Evolutionary conservation across 768 basidiomycete species (phyloP).

Genomic region (Hypsizygus marmoreus): DNA sequence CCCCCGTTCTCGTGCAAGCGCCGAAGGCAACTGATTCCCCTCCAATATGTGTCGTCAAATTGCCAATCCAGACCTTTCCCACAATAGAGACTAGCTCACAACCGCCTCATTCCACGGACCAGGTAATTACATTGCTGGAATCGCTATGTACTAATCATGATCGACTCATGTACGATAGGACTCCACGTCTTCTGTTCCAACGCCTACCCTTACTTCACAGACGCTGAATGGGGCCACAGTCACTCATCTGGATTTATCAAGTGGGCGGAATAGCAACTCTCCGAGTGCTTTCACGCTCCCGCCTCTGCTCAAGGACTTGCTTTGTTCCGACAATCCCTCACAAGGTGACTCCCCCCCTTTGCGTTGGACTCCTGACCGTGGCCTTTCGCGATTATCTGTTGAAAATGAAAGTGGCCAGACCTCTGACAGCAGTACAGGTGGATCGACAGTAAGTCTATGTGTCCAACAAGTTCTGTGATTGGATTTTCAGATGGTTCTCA

Average conservation of each 20-base stretch:
- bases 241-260: no score
- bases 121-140: no score
- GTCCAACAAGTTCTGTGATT: neutral
- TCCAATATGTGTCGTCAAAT: neutral
- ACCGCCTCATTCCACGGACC: no score
- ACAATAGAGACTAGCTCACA: neutral
- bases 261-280: neutral
- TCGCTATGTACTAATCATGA: no score
- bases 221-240: no score
- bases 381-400: constrained; percentile 2
- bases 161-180: no score
- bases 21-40: no score
- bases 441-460: constrained; percentile 1
- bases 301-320: neutral
- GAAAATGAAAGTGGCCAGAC: constrained; percentile 5
- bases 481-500: neutral
- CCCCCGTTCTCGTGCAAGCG: no score
- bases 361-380: constrained; percentile 6
- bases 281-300: neutral
- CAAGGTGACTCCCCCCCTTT: neutral
- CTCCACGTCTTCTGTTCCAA: no score
- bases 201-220: no score
- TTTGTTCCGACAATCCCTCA: neutral
- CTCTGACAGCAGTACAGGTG: constrained; percentile 11
- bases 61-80: neutral